Evolutionary conservation across 176 grass and related monocot genomes (phyloP).

Genomic region (Bothriochloa decipiens): DNA sequence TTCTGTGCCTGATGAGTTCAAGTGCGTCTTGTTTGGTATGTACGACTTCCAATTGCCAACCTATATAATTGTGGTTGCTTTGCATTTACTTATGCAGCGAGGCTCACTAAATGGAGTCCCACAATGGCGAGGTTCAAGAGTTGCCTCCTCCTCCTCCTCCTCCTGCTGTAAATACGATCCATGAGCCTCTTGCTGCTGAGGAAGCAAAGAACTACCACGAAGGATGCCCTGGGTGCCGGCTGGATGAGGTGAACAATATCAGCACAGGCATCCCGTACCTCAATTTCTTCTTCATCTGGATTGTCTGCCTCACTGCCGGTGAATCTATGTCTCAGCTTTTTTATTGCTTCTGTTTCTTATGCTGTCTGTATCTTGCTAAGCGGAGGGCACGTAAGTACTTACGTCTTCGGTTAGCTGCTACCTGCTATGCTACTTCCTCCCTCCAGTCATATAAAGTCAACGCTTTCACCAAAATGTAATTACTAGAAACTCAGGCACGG

Average conservation of each 20-base stretch:
- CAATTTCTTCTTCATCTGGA: slow-evolving; percentile 43
- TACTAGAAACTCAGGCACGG: too few relatives aligned
- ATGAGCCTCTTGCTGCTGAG: neutral
- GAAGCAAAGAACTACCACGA: neutral
- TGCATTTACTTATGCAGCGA: neutral
- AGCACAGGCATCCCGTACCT: slow-evolving; percentile 23
- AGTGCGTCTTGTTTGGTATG: neutral
- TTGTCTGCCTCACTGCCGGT: slow-evolving; percentile 23
- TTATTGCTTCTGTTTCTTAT: too few relatives aligned
- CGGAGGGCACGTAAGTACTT: too few relatives aligned
- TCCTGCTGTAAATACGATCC: neutral
- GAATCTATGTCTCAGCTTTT: neutral
- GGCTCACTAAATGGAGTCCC: neutral
- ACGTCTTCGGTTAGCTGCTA: too few relatives aligned
- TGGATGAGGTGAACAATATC: slow-evolving; percentile 9
- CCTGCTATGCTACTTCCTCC: too few relatives aligned
- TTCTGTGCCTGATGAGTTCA: neutral
- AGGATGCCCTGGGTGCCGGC: slow-evolving; percentile 34
- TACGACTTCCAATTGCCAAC: neutral
- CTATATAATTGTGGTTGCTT: neutral
- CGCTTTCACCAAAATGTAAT: neutral
- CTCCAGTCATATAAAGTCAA: too few relatives aligned
- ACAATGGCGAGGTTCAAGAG: neutral
- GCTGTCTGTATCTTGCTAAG: too few relatives aligned
- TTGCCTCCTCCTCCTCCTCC: neutral